These are phyloP conservation scores for Ochetophila trinervis DNA, from an alignment of 306 rosid genomes.

Conservation along the genomic window DNA sequence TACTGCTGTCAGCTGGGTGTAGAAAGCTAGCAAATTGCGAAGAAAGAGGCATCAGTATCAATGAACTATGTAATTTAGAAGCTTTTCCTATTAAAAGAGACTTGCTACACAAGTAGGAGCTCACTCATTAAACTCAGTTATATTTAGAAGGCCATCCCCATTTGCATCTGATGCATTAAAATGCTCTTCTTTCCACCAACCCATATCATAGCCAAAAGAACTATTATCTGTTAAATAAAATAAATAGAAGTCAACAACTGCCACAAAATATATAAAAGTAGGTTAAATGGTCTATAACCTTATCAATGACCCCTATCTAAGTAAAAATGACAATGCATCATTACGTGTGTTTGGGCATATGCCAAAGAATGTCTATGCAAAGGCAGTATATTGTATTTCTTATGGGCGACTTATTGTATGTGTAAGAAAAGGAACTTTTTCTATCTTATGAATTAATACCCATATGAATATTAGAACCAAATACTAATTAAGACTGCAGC, in stretches of 20 bases:
- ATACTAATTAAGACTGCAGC: too few relatives aligned
- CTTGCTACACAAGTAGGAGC: conserved; percentile 34
- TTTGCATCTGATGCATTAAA: conserved; percentile 90
- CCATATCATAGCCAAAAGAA: conserved; percentile 87
- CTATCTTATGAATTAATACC: too few relatives aligned
- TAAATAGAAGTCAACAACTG: conserved; percentile 25
- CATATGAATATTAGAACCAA: too few relatives aligned
- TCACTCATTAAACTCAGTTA: conserved; percentile 91
- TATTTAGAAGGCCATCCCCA: conserved; percentile 72
- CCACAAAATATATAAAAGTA: conserved; percentile 7
- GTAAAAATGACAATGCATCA: too few relatives aligned
- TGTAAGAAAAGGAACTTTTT: too few relatives aligned
- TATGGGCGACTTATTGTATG: too few relatives aligned
- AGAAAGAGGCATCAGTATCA: conserved; percentile 11
- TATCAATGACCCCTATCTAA: not conserved
- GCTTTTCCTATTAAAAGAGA: conserved; percentile 7
- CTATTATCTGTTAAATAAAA: conserved; percentile 45
- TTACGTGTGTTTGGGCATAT: too few relatives aligned
- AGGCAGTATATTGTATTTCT: too few relatives aligned
- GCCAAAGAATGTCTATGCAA: too few relatives aligned
- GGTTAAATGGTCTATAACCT: not conserved
- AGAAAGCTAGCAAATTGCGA: conserved; percentile 55
- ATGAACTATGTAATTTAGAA: conserved; percentile 8
- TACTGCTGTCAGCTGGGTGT: conserved; percentile 91
- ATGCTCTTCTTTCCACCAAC: conserved; percentile 97